These are phyloP conservation scores for Fusarium tanahbumbuense DNA, from an alignment of 2,329 filamentous ascomycete genomes.

Conservation along the genomic window DNA sequence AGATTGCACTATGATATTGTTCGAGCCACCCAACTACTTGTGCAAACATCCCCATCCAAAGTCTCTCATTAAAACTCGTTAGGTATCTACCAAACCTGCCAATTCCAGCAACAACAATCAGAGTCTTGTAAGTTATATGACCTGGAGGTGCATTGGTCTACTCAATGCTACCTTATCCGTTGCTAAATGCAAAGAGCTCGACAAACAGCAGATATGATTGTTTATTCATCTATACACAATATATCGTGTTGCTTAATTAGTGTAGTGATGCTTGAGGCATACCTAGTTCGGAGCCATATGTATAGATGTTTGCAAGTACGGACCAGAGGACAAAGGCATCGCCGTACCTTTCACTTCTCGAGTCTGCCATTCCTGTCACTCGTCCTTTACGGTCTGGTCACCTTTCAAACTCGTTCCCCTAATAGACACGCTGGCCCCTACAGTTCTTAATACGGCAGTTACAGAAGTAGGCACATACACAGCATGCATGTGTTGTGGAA, in stretches of 20 bases:
- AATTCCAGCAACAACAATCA: neutral
- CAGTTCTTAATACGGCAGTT: neutral
- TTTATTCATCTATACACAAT: too few species aligned
- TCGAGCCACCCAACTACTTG: neutral
- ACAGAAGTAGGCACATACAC: slow-evolving; percentile 14
- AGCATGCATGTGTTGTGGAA: slow-evolving; percentile 27
- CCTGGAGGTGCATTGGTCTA: too few species aligned
- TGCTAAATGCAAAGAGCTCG: neutral
- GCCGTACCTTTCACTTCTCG: neutral
- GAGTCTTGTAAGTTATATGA: neutral
- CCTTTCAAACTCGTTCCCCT: neutral
- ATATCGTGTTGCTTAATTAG: neutral
- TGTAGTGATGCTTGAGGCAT: neutral
- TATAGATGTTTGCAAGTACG: neutral
- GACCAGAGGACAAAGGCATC: neutral
- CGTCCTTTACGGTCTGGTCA: neutral
- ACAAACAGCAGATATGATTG: too few species aligned
- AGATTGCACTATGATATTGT: neutral
- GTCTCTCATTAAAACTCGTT: neutral
- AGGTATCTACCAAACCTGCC: neutral
- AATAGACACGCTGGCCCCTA: neutral
- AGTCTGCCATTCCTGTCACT: neutral
- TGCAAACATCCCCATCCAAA: neutral
- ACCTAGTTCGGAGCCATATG: neutral
- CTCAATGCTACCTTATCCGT: neutral